Percentiles rank a stretch among this genome's conserved stretches.
Conservation (phyloP, 139 green algal genomes). For the Volvox reticuliferus region DNA sequence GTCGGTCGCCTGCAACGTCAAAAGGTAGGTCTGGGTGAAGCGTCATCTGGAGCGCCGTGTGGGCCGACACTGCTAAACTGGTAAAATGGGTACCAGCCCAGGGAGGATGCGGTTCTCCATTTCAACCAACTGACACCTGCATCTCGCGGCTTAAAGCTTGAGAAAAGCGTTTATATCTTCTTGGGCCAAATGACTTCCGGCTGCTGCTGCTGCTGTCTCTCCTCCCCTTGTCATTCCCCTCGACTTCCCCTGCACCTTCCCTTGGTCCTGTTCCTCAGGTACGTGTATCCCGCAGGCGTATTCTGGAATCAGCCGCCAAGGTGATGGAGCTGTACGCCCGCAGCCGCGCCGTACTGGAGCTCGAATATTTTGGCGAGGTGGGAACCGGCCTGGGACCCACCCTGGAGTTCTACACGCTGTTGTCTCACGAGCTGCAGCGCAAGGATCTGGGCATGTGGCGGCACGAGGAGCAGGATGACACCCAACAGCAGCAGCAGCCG, state of each 20-base stretch:
- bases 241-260: not conserved
- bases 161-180: not conserved
- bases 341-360: slow-evolving; percentile 77
- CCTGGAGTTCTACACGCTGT: slow-evolving; percentile 98
- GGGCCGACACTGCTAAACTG: too few species aligned
- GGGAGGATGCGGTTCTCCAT: too few species aligned
- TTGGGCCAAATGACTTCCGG: too few species aligned
- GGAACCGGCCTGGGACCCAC: slow-evolving; percentile 96
- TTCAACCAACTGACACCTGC: too few species aligned
- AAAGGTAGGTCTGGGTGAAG: slow-evolving; percentile 35
- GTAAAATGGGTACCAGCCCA: too few species aligned
- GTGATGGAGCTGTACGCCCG: slow-evolving; percentile 86
- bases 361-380: slow-evolving; percentile 96
- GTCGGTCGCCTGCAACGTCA: slow-evolving; percentile 90
- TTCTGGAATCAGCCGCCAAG: slow-evolving; percentile 91
- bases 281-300: slow-evolving; percentile 78
- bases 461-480: slow-evolving; percentile 65
- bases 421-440: slow-evolving; percentile 92
- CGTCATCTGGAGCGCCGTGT: too few species aligned
- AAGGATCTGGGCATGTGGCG: slow-evolving; percentile 90
- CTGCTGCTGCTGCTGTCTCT: not conserved
- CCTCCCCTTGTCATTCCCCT: not conserved
- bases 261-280: slow-evolving; percentile 18
- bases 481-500: slow-evolving; percentile 46
- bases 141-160: not conserved